Conservation (phyloP, 257 asterid species). For the Leonotis leonurus region DNA sequence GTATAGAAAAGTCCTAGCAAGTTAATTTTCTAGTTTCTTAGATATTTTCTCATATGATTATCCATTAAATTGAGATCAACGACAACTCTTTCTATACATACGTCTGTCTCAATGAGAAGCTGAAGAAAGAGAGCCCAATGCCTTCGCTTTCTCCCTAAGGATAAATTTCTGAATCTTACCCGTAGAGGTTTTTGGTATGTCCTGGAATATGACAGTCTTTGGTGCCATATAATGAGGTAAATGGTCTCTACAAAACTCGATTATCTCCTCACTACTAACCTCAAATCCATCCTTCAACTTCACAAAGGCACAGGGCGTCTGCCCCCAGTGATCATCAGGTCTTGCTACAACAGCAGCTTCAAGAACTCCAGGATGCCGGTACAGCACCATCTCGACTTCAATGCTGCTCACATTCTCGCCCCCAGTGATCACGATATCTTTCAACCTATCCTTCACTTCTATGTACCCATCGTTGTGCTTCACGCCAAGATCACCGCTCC, state of each 20-base stretch:
- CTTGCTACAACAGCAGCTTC: constrained; percentile 53
- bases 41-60: no score
- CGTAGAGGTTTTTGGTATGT: constrained; percentile 40
- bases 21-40: no score
- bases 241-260: constrained; percentile 29
- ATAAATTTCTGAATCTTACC: constrained; percentile 56
- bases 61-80: no score
- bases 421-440: constrained; percentile 44
- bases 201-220: constrained; percentile 35
- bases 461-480: constrained; percentile 43
- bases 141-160: constrained; percentile 45
- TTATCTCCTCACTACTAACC: constrained; percentile 22
- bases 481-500: constrained; percentile 45
- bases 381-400: constrained; percentile 40
- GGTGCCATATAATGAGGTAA: constrained; percentile 67
- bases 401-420: constrained; percentile 44
- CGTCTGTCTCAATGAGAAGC: no score
- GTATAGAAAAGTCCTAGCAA: not conserved
- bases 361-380: constrained; percentile 36
- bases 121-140: constrained; percentile 36
- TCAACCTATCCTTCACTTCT: constrained; percentile 41
- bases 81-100: no score
- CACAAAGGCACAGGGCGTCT: constrained; percentile 48
- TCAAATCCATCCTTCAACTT: constrained; percentile 43
- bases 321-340: constrained; percentile 54